Base-by-base conservation (phyloP, 768 basidiomycete genomes). In the Rhodotorula toruloides region DNA sequence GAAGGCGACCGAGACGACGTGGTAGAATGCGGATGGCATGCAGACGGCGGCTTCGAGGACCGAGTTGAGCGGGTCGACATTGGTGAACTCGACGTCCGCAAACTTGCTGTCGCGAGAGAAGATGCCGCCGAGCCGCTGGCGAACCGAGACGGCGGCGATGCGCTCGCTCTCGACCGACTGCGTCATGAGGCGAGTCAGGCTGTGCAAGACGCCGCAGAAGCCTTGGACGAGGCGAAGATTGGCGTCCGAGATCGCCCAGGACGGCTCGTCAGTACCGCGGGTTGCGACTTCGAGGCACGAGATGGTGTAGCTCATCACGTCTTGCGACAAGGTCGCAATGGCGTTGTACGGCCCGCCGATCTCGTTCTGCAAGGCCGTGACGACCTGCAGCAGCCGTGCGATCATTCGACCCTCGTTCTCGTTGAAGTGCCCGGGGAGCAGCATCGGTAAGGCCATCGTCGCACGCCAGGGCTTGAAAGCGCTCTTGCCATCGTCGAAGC, bases 31-130 rank as follows among this genome's bases (percentile, higher is more conserved):
- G 67, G 92, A 89, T 0, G 91, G 93, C 0, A 88, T 86, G 50
- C 96, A 86, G 4, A 89, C 88, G 0, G 93, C 92, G 0, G 88
- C 85, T 79, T 99, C 94, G 32, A 94, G 82, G 29, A 99, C 82
- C 44, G 94, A 83, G 4, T 88, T 87, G 73, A 97, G 86, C 0
- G 96, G 93, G 76, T 96, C 91, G 44, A 65, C 25, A 11, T n/a
- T n/a, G 21, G 52, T 62, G 43, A 68, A 62, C 37, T 55, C 57
- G 50, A 58, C 5, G 31, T 8, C 16, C 25, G n/a, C 52, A 27
- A 59, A 58, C 53, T 52, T 54, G 36, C 34, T 54, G 9, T 56
- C 71, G 2, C 22, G 47, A 0, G 67, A 50, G 42, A 68, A 68
- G 32, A 42, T 2, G 6, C 71, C 71, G 47, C 67, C 67, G 39